Base-by-base conservation (phyloP, 192 early-diverging fungal genomes). In the Allomyces arbusculus region DNA sequence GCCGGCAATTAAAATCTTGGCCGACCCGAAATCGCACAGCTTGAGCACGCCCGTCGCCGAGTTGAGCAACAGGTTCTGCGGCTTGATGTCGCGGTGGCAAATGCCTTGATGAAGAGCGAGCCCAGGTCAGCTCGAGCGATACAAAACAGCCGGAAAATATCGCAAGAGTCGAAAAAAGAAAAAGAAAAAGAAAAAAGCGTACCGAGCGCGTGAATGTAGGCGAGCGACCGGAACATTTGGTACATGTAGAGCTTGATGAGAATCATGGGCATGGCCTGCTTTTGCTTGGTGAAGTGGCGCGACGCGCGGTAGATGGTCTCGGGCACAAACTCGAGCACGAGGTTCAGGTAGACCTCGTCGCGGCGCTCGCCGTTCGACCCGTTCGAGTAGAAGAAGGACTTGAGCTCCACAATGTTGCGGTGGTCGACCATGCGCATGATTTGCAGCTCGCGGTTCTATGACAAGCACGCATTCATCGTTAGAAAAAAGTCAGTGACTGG, bases 51-150 rank as follows among this genome's bases (percentile, higher is more conserved):
- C 92, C 12, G 84, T 87, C 19, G 80, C 66, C 65, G 90, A 89
- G 73, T 97, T 88, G 55, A 99, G 78, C 64, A 99, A 80, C 75
- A 99, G 75, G 74, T 99, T 99, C 76, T 97, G 95, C 65, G 95
- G 95, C 78, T 99, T 99, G 73, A 99, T 97, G 75, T 99, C 95
- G 68, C 95, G 86, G 71, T 99, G 95, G 78, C 95, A 99, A 70
- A 99, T 96, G 24, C 94, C 33, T 40, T 3, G 3, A 40, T 40
- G 3, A 0, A 0, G 7, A 8, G 8, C 33, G 33, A 40, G 33
- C 0, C 5, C 33, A 40, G 33, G 33, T 40, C 33, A 40, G 33
- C 33, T 3, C 3, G 33, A 40, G 33, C 33, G 33, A 40, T 40
- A n/a, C n/a, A n/a, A n/a, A n/a, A n/a, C n/a, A n/a, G n/a, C n/a